Base-by-base conservation (phyloP, 2,329 filamentous ascomycete genomes). In the Chrysoporthe austroafricana region DNA sequence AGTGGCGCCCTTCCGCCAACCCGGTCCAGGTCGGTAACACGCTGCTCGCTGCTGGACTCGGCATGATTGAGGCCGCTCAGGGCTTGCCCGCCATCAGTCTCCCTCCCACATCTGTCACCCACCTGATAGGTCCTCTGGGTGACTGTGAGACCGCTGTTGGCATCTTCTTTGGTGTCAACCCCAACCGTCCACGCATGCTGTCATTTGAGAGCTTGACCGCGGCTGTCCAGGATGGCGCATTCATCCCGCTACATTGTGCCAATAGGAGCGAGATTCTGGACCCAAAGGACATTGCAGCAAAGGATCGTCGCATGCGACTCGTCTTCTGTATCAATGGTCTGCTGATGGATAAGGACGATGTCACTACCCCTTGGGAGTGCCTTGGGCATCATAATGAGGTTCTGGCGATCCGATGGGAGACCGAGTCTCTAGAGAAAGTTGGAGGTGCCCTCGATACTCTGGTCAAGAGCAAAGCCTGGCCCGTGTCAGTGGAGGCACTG, bases 111-210 rank as follows among this genome's bases (percentile, higher is more conserved):
- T 89, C 90, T 32, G 91, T 93, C 13, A 93, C 94, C 26, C 89
- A 89, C 1, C 88, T 97, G 64, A 82, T 98, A 0, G 95, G 94
- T 13, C 86, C 89, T 21, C 84, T 97, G 74, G 91, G 93, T 2
- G 90, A 94, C 48, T 96, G 91, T 70, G 88, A 90, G 5, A 86
- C 96, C 18, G 83, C 94, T 54, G 90, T 97, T 42, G 95, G 94
- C 18, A 88, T 91, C 48, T 81, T 98, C 50, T 97, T 98, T 74
- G 96, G 96, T 9, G 92, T 96, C n/a, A 97, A 96, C 75, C 92
- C 92, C 56, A 89, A 90, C 1, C 88, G 90, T 46, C 94, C 97
- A 84, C 92, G 91, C 0, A 88, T 90, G 63, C 90, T 94, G 76
- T 93, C 94, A 84, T 91, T 97, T 84, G 93, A 97, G 71, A 85